Conservation (phyloP, 306 rosid species). For the Fragaria vesca region DNA sequence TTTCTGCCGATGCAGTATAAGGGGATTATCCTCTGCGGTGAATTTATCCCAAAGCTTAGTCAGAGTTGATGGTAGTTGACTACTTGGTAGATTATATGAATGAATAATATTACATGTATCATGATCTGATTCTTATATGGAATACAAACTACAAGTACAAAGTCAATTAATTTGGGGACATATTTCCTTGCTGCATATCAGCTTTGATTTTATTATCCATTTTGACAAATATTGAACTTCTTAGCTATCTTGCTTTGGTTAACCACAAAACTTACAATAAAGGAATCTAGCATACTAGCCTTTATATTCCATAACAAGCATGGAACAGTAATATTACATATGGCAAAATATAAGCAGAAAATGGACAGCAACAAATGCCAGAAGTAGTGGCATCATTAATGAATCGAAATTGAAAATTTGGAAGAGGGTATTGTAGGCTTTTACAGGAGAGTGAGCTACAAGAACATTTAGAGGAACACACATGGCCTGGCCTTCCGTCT, state of each 20-base stretch:
- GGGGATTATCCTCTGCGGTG: too few relatives aligned
- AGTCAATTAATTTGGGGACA: not conserved
- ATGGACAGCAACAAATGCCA: conserved; percentile 6
- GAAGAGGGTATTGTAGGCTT: conserved; percentile 9
- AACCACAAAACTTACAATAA: conserved; percentile 20
- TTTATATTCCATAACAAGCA: conserved; percentile 19
- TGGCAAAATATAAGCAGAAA: not conserved
- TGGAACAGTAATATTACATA: conserved; percentile 8
- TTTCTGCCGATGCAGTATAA: too few relatives aligned
- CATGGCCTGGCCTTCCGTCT: conserved; percentile 39
- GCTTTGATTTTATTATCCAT: not conserved
- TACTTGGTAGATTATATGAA: too few relatives aligned
- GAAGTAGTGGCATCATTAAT: conserved; percentile 8
- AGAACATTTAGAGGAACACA: conserved; percentile 33
- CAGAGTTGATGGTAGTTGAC: too few relatives aligned
- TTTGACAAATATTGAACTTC: not conserved
- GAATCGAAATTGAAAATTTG: not conserved
- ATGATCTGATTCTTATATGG: not conserved
- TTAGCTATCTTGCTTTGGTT: conserved; percentile 13
- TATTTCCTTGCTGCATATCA: not conserved
- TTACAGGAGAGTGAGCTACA: conserved; percentile 7
- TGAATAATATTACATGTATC: too few relatives aligned
- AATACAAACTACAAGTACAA: not conserved
- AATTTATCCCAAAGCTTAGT: too few relatives aligned
- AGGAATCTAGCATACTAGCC: conserved; percentile 6